These are phyloP conservation scores for Barnettozyma pratensis DNA, from an alignment of 805 yeast genomes.

Conservation along the genomic window DNA sequence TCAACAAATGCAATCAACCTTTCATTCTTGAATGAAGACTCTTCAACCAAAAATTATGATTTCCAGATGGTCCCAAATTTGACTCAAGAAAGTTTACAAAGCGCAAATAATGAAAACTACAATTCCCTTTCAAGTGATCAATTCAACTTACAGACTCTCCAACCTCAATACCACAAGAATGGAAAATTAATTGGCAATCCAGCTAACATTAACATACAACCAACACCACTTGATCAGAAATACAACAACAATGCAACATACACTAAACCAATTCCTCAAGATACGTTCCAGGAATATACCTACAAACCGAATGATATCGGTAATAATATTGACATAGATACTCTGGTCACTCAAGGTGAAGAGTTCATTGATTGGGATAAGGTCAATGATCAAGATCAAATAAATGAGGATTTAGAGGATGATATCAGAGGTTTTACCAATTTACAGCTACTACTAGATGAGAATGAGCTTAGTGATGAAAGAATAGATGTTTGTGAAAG, in stretches of 20 bases:
- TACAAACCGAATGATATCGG: neutral
- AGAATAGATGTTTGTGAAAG: neutral
- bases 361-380: constrained; percentile 7
- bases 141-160: neutral
- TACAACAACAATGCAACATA: too few relatives aligned
- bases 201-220: neutral
- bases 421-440: neutral
- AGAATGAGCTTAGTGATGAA: constrained; percentile 1
- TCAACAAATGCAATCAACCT: constrained; percentile 2
- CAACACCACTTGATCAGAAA: neutral
- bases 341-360: neutral
- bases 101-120: constrained; percentile 15
- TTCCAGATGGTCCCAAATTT: constrained; percentile 9
- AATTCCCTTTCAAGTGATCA: neutral
- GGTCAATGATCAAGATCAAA: neutral
- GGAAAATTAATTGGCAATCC: neutral
- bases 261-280: neutral
- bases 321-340: neutral
- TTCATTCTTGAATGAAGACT: constrained; percentile 9
- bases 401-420: neutral
- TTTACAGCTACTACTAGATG: neutral
- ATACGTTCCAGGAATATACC: neutral
- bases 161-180: neutral
- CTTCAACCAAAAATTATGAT: constrained; percentile 2
- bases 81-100: constrained; percentile 9